Percentiles rank a stretch among this genome's conserved stretches.
Evolutionary conservation across 176 grass and related monocot species (phyloP).

Genomic region (Bonia amplexicaulis): DNA sequence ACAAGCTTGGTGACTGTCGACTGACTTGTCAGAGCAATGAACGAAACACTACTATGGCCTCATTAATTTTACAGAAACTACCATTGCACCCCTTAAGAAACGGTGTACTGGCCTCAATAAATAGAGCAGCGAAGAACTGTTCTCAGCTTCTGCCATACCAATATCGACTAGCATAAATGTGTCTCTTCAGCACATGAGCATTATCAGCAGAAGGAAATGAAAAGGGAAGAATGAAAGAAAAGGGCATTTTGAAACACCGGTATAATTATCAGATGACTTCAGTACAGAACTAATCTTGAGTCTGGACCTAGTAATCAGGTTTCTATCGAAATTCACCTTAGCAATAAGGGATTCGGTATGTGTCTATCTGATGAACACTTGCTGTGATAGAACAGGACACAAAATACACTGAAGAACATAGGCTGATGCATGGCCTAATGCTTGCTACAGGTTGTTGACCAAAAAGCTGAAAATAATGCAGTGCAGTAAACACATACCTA

Average conservation of each 20-base stretch:
- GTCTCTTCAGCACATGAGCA: background rate
- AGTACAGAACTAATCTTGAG: background rate
- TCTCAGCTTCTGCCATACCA: background rate
- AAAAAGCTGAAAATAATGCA: background rate
- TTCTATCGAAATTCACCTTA: background rate
- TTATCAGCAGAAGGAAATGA: background rate
- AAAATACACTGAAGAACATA: background rate
- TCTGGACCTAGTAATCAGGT: background rate
- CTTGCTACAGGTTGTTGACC: background rate
- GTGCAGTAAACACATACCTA: background rate
- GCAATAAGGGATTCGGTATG: background rate
- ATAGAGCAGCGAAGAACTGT: background rate
- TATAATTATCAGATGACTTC: background rate
- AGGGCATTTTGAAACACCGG: background rate
- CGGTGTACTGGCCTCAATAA: background rate
- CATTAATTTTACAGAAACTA: background rate
- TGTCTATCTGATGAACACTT: background rate
- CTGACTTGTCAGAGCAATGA: background rate
- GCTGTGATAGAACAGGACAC: background rate
- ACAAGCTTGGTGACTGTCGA: background rate
- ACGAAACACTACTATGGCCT: background rate
- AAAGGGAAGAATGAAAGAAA: background rate
- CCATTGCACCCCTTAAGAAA: background rate
- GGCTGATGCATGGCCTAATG: background rate
- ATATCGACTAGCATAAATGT: background rate